Base-by-base conservation (phyloP, 345 rosid genomes). In the Linum tenue region DNA sequence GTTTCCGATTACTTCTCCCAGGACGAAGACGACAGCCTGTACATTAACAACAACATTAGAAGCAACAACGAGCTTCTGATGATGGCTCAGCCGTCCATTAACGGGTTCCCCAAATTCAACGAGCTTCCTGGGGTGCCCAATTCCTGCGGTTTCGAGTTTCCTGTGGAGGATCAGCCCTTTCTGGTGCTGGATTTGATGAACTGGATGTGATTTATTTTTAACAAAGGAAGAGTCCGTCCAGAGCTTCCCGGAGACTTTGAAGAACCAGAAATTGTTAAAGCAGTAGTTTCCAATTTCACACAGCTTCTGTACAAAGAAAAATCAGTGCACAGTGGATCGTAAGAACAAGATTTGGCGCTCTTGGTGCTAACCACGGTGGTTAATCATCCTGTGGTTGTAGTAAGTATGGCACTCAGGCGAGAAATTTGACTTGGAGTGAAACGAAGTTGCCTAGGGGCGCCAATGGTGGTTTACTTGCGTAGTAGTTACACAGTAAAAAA, bases 1-100 rank as follows among this genome's bases (percentile, higher is more conserved):
- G 38, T n/a, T 4, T 57, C 60, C 1, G 60, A 57, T 57, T 37
- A 57, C 22, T 57, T 57, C 60, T 57, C 60, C 37, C 60, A 57
- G 60, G 60, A 57, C 35, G 60, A 57, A 16, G 59, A 3, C 4
- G 60, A 57, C 22, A 12, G 7, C 22, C 60, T 22, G 31, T 22
- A 57, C 37, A 48, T 9, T 10, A 48, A 9, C 11, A 9, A 9
- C 14, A 48, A 5, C 9, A 48, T 48, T 12, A 48, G 9, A 15
- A 48, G 7, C 53, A 48, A 4, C 53, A 48, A 48, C 1, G 14
- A 15, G 14, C 14, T 48, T 48, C 9, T 48, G 53, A 48, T 48
- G 53, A 15, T 15, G 9, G 53, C 53, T 48, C 44, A 41, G 9
- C 3, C 53, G 31, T 48, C 3, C 7, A 48, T 48, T 3, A 15